Evolutionary conservation across 23 red algal species (phyloP), one percentile per base, ranked within the genome.

Genomic region (Cyanidium caldarium): DNA sequence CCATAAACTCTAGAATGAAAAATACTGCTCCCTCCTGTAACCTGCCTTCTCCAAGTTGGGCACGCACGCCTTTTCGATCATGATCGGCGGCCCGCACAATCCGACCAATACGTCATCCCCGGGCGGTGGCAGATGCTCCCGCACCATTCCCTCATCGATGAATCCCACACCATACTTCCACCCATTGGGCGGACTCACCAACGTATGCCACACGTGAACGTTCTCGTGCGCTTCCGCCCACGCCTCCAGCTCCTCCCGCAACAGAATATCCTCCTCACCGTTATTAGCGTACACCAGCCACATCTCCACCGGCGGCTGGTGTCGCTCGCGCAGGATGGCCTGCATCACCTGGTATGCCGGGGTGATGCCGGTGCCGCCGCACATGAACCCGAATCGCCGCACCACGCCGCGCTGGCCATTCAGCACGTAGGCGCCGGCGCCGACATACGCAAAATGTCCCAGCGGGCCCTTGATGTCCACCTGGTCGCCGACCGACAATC

Each of bases 281-380:
- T 72, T 66, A 72, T 98, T 98, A 0, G 84, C 92, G 45, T 98
- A 98, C 72, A 98, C 61, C 38, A 98, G 70, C n/a, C 72, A 86
- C 10, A 88, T 34, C 51, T 61, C n/a, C 7, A 10, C 31, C 51
- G 10, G 7, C 7, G 19, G 51, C 51, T 61, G n/a, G 7, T 61
- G 13, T 10, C 19, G 13, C 37, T 98, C 83, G 20, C 66, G 58
- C 75, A 81, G 78, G n/a, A 98, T 76, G 5, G 83, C 82, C 68
- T 86, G 72, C 0, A 98, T 82, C 44, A 96, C 79, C 72, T 96
- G 92, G 65, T 72, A 98, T 2, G 77, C 75, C 20, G 92, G 83
- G 39, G 92, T 98, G 29, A 98, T 75, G 37, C 92, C 92, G 1
- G 75, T 98, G 17, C 92, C 92, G 12, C 79, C 92, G 70, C 79